Evolutionary conservation across 2,329 filamentous ascomycete species (phyloP).

Genomic region (Elsinoe necatrix): DNA sequence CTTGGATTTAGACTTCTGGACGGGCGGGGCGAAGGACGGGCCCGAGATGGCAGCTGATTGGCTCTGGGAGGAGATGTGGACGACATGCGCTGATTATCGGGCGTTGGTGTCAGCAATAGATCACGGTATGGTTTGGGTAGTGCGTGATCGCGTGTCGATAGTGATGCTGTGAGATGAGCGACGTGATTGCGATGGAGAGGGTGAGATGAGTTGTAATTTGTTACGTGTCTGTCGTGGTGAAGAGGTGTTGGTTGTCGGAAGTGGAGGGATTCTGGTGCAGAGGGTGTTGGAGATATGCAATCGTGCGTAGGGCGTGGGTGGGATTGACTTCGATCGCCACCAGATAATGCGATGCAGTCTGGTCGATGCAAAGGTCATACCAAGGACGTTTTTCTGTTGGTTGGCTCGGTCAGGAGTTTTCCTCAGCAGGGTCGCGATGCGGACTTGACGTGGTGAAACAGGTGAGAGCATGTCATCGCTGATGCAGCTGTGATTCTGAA

Average conservation of each 20-base stretch:
- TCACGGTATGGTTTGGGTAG: background rate
- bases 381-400: background rate
- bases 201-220: background rate
- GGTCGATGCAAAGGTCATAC: background rate
- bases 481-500: background rate
- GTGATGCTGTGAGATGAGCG: background rate
- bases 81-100: background rate
- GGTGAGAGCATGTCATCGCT: background rate
- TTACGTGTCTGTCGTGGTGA: background rate
- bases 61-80: background rate
- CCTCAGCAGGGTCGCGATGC: background rate
- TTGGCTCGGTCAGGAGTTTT: background rate
- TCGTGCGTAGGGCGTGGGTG: background rate
- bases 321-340: background rate
- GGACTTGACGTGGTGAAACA: background rate
- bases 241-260: background rate
- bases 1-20: background rate
- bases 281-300: background rate
- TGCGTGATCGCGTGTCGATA: background rate
- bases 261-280: background rate
- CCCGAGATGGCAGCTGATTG: background rate
- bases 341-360: background rate
- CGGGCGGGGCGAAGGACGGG: background rate
- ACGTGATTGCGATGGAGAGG: background rate
- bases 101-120: background rate